Evolutionary conservation across 257 asterid genomes (phyloP), one percentile per base, ranked within the genome.

Genomic region (Plantago ovata): DNA sequence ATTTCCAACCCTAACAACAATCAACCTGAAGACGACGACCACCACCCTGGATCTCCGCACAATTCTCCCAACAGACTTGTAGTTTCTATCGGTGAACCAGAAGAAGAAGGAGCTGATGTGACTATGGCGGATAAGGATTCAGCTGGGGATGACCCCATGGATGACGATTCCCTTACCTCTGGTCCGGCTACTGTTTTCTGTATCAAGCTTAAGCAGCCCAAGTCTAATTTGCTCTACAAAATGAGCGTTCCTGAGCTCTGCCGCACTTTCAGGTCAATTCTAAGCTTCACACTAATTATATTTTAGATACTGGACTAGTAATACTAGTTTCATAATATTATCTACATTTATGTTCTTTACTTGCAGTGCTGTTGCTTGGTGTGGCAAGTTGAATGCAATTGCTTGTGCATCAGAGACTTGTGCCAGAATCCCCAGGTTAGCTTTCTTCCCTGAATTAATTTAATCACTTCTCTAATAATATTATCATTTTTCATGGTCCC

Each of bases 371-470:
- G 95, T 86, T 74, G 96, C 99, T 51, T 93, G 99, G 99, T 93
- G 99, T 44, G 95, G 95, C 60, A 93, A 89, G 82, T 77, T 93
- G 72, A 93, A 93, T 74, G 84, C 92, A 45, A 79, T 93, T 63
- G 99, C 99, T 49, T 89, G 97, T 78, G 97, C 99, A 22, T 84
- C 99, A 20, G 99, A 93, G 81, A 93, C 99, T 13, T 93, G 99
- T 78, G 97, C 99, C 14, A 78, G 97, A 72, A 89, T 89, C 60
- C 98, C 99, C 23, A 93, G 99, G 99, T 93, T 57, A 60, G 81
- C 23, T 38, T 28, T 44, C 36, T 8, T 56, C n/a, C 51, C 3
- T 8, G n/a, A 45, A 45, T 10, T 45, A 9, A 20, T n/a, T n/a
- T n/a, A n/a, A n/a, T n/a, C 10, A 20, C n/a, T 45, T 44, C 10